Percentiles rank a stretch among this genome's conserved stretches.
Conservation (phyloP, 2,329 filamentous ascomycete genomes). For the Colletotrichum gigasporum region DNA sequence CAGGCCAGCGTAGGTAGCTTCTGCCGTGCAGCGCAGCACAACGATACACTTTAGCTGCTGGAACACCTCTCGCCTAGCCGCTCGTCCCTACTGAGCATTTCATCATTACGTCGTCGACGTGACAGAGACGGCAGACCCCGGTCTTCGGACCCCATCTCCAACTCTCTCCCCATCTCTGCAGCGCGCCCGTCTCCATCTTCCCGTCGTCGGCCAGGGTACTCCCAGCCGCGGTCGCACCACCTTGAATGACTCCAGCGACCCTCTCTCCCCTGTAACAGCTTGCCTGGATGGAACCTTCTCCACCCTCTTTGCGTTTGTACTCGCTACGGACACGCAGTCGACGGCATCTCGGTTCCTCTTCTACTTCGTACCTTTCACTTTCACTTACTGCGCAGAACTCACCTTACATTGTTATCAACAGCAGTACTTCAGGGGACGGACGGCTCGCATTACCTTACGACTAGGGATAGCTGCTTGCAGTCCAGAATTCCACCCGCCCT, state of each 20-base stretch:
- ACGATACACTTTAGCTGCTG: slow-evolving; percentile 10
- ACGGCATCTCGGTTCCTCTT: too few relatives aligned
- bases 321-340: too few relatives aligned
- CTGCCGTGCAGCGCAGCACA: not conserved
- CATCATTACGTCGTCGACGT: slow-evolving; percentile 12
- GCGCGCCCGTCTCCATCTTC: not conserved
- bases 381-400: too few relatives aligned
- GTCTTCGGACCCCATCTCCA: slow-evolving; percentile 11
- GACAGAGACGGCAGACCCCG: slow-evolving; percentile 8
- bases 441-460: too few relatives aligned
- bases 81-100: slow-evolving; percentile 22
- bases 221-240: slow-evolving; percentile 7
- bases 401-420: too few relatives aligned
- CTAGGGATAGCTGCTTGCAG: slow-evolving; percentile 2
- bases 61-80: slow-evolving; percentile 21
- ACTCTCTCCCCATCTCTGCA: not conserved
- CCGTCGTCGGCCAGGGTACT: not conserved
- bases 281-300: slow-evolving; percentile 19
- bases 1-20: too few relatives aligned
- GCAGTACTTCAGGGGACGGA: too few relatives aligned
- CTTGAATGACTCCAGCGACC: slow-evolving; percentile 18
- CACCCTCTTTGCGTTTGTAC: too few relatives aligned
- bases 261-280: slow-evolving; percentile 15
- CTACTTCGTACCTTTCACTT: too few relatives aligned
- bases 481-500: slow-evolving; percentile 23